Evolutionary conservation across 2,329 filamentous ascomycete species (phyloP).

Genomic region (Tolypocladium nubicola): DNA sequence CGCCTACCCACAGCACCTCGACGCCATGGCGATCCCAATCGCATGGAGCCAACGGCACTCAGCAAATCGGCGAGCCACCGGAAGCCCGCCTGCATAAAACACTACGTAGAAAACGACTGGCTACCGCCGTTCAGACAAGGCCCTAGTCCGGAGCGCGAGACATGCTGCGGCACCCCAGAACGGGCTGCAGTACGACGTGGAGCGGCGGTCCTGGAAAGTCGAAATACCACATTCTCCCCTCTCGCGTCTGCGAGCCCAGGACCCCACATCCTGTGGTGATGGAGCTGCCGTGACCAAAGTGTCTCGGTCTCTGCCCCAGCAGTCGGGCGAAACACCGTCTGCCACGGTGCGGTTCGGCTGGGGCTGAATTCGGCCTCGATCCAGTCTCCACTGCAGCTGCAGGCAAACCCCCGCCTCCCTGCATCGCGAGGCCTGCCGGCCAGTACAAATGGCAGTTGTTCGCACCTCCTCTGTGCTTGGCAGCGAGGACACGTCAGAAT

Average conservation of each 20-base stretch:
- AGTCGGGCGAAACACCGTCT: neutral
- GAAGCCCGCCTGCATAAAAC: neutral
- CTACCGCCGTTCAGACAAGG: neutral
- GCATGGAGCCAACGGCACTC: neutral
- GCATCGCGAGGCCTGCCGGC: neutral
- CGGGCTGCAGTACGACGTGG: neutral
- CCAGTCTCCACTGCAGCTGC: neutral
- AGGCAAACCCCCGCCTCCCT: neutral
- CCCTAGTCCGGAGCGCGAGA: neutral
- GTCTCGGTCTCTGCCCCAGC: neutral
- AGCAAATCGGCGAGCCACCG: neutral
- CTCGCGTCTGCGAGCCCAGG: neutral
- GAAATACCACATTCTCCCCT: neutral
- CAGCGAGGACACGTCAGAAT: neutral
- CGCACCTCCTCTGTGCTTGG: neutral
- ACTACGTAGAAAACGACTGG: neutral
- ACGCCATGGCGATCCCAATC: neutral
- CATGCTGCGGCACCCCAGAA: neutral
- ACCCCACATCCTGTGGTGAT: neutral
- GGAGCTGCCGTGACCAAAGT: neutral
- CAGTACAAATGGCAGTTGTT: neutral
- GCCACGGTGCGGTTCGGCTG: neutral
- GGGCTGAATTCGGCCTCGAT: neutral
- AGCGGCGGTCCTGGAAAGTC: neutral
- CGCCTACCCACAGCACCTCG: neutral